Base-by-base conservation (phyloP, 2,329 filamentous ascomycete genomes). In the Sporothrix globosa region DNA sequence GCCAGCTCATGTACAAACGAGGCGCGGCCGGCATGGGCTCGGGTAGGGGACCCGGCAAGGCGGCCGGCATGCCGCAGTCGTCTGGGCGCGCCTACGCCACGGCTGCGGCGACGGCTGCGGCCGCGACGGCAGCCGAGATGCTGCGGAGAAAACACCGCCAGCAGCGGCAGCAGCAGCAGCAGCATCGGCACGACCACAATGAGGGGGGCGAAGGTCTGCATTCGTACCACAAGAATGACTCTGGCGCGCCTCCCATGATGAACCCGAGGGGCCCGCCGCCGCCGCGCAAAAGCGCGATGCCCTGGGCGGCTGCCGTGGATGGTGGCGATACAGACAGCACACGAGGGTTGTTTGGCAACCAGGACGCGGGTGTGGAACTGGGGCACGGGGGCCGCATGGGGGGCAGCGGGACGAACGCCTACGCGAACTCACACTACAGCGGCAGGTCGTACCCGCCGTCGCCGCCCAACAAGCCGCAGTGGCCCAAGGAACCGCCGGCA, bases 361-460 rank as follows among this genome's bases (percentile, higher is more conserved):
- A 7, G 6, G 46, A 48, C 17, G 46, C 46, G 46, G 46, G 41
- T 2, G 4, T 14, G 41, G 13, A 13, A 3, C 11, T 13, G 41
- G 41, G 41, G 11, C 11, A 11, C 6, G 44, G 53, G 3, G 53
- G 24, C 24, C 10, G 17, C 27, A 34, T 34, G 52, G 52, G 52
- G 5, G 53, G 17, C 27, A 27, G 27, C 53, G 53, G 53, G 2
- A 48, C 19, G 24, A 27, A 17, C 2, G 24, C n/a, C 11, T 21
- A 27, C 10, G 7, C 24, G 17, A n/a, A 52, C 44, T 54, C 27
- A 24, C 39, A 56, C 6, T 27, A 11, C 4, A 17, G 39, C 41
- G 10, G 17, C 44, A 39, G n/a, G 9, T 60, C 34, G 13, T 68
- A 71, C 19, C 65, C 65, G 24, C 65, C 66, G 27, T 65, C 52